Base-by-base conservation (phyloP, 1,284 basidiomycete genomes). In the Xerocomus nothofagi region DNA sequence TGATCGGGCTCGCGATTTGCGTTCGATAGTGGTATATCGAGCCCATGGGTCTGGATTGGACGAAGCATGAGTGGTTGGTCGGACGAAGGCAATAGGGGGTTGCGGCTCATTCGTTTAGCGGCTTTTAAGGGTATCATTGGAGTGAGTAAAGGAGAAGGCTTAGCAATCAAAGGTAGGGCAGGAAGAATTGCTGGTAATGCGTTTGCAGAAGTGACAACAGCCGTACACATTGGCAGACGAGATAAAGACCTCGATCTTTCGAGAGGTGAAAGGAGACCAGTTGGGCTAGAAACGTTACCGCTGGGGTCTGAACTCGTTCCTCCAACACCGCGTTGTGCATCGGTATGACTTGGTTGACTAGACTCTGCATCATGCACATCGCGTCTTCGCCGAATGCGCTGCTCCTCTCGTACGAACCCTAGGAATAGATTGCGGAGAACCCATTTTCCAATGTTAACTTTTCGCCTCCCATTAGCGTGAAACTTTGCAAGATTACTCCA, bases 391-490 rank as follows among this genome's bases (percentile, higher is more conserved):
- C 73, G 73, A 24, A 70, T 57, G 11, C 76, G 74, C 49, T 79
- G 76, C 57, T 88, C 79, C 59, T 88, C 87, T 3, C 75, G 73
- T 43, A 89, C 77, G 61, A 91, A 90, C 0, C 77, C 79, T 20
- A 80, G 60, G 61, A 91, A 91, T 6, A 91, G 65, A 62, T 90
- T 91, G 24, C 82, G 75, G 18, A 91, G 67, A 3, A 87, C 79
- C 88, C 88, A 91, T 67, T 87, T 90, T 3, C 87, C 89, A 38
- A 91, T 72, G 64, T 91, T 91, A 55, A 91, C 88, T 91, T 58
- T 15, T 9, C 24, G 27, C n/a, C 29, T 36, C 18, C 11, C 24
- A 39, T 55, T 15, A 67, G 65, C 29, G 49, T 26, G 11, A 15
- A 36, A 11, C 5, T 58, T 36, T 41, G 30, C 34, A 46, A 44